Evolutionary conservation across 1,284 basidiomycete genomes (phyloP).

Genomic region (Marasmius tenuissimus): DNA sequence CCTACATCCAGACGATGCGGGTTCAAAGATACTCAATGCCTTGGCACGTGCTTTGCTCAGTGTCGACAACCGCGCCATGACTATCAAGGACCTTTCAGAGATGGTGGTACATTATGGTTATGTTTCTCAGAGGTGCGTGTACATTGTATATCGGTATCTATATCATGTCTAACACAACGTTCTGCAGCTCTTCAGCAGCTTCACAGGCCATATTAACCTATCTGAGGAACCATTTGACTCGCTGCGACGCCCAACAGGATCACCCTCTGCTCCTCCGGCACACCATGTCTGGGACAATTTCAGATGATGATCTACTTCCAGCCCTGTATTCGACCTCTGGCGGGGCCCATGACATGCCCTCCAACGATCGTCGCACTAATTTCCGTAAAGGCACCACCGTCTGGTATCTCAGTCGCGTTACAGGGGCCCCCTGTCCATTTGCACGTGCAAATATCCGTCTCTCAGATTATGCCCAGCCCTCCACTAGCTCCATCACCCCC

Average conservation of each 20-base stretch:
- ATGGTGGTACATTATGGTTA: constrained; percentile 63
- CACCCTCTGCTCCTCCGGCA: constrained; percentile 73
- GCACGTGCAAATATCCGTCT: constrained; percentile 66
- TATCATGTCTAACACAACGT: constrained; percentile 17
- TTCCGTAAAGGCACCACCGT: constrained; percentile 76
- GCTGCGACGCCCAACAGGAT: constrained; percentile 69
- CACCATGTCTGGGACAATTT: constrained; percentile 63
- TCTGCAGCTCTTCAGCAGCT: constrained; percentile 64
- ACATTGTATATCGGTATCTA: constrained; percentile 6
- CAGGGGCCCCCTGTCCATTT: constrained; percentile 74
- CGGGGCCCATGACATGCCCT: constrained; percentile 49
- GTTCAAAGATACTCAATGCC: constrained; percentile 67
- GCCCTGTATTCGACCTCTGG: constrained; percentile 69
- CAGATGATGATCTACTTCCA: constrained; percentile 71
- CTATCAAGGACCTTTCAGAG: constrained; percentile 78
- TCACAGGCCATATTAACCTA: constrained; percentile 79
- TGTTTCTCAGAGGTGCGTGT: constrained; percentile 69
- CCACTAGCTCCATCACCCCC: constrained; percentile 18
- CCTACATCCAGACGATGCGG: constrained; percentile 70
- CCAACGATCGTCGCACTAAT: constrained; percentile 52
- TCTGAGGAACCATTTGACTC: constrained; percentile 67
- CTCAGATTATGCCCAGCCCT: constrained; percentile 56
- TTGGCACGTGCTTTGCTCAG: constrained; percentile 70
- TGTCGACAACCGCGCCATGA: constrained; percentile 78
- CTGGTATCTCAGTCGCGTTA: constrained; percentile 74